Evolutionary conservation across 73 alveolate genomes (phyloP), one percentile per base, ranked within the genome.

Genomic region (Blepharisma japonicum): DNA sequence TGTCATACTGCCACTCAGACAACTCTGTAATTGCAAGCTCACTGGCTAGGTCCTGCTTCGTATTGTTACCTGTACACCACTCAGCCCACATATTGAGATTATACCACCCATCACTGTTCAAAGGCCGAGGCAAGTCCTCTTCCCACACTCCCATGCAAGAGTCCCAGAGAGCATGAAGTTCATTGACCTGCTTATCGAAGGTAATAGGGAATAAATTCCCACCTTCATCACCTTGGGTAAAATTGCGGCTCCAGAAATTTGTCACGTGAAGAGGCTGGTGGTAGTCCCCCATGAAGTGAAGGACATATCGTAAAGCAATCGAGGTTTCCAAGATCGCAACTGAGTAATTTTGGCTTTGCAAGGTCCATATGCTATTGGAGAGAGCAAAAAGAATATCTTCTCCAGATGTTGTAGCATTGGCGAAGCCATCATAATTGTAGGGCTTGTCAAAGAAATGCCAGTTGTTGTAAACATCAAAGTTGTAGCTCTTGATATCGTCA

Each of bases 201-300:
- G 48, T 27, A 4, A 88, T 45, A 7, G 6, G 39, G 68, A 85
- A 88, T 8, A 25, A 45, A 55, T 85, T 88, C 6, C 95, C 95
- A 20, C 92, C 90, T 27, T 11, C n/a, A 51, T 88, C 95, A 6
- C 92, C 90, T 6, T 53, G 77, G 6, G 95, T 92, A 86, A 85
- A 85, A 6, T 18, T 20, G 45, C 70, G 11, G 66, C 78, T 80
- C 68, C 50, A 71, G 38, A 81, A 46, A 1, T 85, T 8, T 6
- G 88, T 45, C 25, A 78, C 27, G 53, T 89, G 95, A 11, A 89
- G 86, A 23, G 95, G 95, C 71, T 89, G 92, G 71, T 89, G 95
- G 53, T 77, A 23, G 53, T 89, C 95, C 6, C 95, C 95, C 39
- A 85, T 50, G 18, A 77, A 76, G 79, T 89, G 95, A 55, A 85